phyloP scores from a whole-genome alignment of 805 yeast species.

The Lipomyces mesembrius region DNA sequence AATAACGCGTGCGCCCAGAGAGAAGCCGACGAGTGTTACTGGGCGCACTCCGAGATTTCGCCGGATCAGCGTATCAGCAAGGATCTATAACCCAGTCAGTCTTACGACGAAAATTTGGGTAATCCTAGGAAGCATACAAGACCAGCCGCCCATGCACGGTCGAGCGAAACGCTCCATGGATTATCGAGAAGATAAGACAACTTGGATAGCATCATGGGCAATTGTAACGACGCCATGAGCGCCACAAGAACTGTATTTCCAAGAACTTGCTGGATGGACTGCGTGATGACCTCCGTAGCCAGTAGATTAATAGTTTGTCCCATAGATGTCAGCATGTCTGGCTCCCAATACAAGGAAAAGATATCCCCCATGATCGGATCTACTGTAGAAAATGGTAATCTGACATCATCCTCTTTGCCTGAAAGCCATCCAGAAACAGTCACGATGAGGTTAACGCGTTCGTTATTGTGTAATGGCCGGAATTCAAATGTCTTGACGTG shows the following conservation, averaged over 20 bases:
- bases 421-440: slow-evolving; percentile 99
- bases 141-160: slow-evolving; percentile 97
- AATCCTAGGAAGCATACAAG: slow-evolving; percentile 6
- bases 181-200: slow-evolving; percentile 88
- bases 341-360: slow-evolving; percentile 93
- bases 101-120: neutral
- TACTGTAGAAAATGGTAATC: slow-evolving; percentile 93
- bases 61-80: slow-evolving; percentile 87
- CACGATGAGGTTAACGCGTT: slow-evolving; percentile 80
- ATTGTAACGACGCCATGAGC: slow-evolving; percentile 87
- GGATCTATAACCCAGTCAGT: slow-evolving; percentile 49
- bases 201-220: slow-evolving; percentile 90
- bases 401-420: slow-evolving; percentile 90
- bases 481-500: slow-evolving; percentile 93
- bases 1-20: slow-evolving; percentile 89
- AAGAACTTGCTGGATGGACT: slow-evolving; percentile 90
- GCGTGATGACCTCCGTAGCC: slow-evolving; percentile 91
- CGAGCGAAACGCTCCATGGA: slow-evolving; percentile 97
- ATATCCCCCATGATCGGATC: slow-evolving; percentile 98
- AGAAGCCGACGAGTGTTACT: slow-evolving; percentile 87
- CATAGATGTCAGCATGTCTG: slow-evolving; percentile 92
- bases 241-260: slow-evolving; percentile 91
- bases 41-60: slow-evolving; percentile 93
- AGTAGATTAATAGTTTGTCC: slow-evolving; percentile 94
- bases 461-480: slow-evolving; percentile 87